Conservation (phyloP, 2,329 filamentous ascomycete genomes). For the Aspergillus clavatus region DNA sequence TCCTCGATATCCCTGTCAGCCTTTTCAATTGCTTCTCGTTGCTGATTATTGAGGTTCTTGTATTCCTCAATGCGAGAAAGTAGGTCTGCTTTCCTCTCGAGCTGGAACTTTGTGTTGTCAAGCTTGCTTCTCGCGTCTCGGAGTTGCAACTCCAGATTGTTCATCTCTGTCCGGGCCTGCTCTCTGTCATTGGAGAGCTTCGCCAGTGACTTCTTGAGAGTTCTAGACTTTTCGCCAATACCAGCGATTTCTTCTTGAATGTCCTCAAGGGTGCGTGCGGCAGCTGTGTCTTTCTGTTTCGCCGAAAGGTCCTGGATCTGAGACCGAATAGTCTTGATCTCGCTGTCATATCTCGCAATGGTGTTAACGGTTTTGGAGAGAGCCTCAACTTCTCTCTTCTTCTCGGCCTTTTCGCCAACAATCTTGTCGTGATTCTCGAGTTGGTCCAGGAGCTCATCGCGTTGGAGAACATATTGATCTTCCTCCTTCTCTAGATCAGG, state of each 20-base stretch:
- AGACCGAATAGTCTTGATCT: conserved; percentile 65
- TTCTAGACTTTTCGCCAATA: conserved; percentile 62
- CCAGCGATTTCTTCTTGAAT: conserved; percentile 71
- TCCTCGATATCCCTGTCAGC: conserved; percentile 68
- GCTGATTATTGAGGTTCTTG: conserved; percentile 62
- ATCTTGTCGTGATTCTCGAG: conserved; percentile 64
- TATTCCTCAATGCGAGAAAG: conserved; percentile 67
- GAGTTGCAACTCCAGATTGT: conserved; percentile 67
- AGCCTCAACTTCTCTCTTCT: conserved; percentile 68
- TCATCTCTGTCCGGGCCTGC: conserved; percentile 63
- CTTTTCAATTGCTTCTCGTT: conserved; percentile 64
- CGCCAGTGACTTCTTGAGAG: conserved; percentile 58
- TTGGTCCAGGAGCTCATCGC: conserved; percentile 54
- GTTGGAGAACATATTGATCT: conserved; percentile 57
- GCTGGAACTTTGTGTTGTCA: conserved; percentile 62
- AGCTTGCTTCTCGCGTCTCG: conserved; percentile 72
- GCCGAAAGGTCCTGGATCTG: conserved; percentile 71
- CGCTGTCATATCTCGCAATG: conserved; percentile 67
- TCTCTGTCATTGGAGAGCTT: conserved; percentile 68
- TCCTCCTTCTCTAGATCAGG: conserved; percentile 63
- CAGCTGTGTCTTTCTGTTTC: conserved; percentile 65
- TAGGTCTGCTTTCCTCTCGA: conserved; percentile 75
- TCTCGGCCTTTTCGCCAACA: conserved; percentile 59
- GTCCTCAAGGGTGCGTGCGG: conserved; percentile 69
- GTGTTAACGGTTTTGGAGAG: conserved; percentile 70